Evolutionary conservation across 148 eudicot species (phyloP), one percentile per base, ranked within the genome.

Genomic region (Nyssa sinensis): DNA sequence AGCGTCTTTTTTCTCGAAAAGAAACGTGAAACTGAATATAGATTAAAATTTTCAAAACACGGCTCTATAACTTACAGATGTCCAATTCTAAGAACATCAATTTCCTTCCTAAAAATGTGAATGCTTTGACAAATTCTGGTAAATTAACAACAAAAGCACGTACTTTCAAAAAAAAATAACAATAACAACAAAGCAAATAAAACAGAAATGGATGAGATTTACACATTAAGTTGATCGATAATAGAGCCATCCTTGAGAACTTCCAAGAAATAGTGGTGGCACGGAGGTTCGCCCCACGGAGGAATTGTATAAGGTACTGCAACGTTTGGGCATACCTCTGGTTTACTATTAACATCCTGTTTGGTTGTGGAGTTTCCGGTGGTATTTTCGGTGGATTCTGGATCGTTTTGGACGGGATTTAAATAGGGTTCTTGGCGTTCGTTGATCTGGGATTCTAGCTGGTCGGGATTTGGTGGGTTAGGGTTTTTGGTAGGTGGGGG

Each of bases 231-330:
- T 14, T 90, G 83, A 78, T 95, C 90, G 55, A 90, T 75, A 70
- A 95, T 92, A 25, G 91, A 71, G 28, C 98, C 98, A 37, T 88
- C 96, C 77, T 95, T 95, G 47, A 95, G 94, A 53, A 95, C 89
- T 80, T 95, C 97, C 59, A 92, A 78, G 66, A 66, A 81, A 75
- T 79, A 95, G 12, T 83, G 79, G 58, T 82, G 88, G 32, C 85
- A 69, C 9, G 98, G 97, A 53, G 94, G 85, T 63, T 82, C 87
- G 69, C 94, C 88, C 98, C 98, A 95, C 19, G 80, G 78, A 33
- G 98, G 98, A 71, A 88, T 85, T 4, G 80, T 78, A 55, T 95
- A 95, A 13, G 98, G 97, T 29, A 80, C 86, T 19, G 78, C 76
- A n/a, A 29, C 28, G 60, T 75, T 76, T 35, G 69, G 57, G 24